phyloP scores from a whole-genome alignment of 768 basidiomycete genomes.

The Gloeopeniophorella convolvens region DNA sequence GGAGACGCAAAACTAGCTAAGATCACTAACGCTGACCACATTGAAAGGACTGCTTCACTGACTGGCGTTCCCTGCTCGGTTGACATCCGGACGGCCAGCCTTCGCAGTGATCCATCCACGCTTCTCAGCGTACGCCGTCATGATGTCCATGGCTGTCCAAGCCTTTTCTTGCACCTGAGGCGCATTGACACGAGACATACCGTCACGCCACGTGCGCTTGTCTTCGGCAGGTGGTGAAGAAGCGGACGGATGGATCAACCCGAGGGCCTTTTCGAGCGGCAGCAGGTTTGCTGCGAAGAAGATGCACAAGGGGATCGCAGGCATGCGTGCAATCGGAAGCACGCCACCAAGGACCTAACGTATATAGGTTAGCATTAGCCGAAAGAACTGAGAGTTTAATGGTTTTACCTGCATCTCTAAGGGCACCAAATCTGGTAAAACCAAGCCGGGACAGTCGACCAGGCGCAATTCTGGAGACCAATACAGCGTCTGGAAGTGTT shows the following conservation, averaged over 20 bases:
- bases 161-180: slow-evolving; percentile 15
- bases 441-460: slow-evolving; percentile 93
- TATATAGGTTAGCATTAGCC: slow-evolving; percentile 5
- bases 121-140: slow-evolving; percentile 66
- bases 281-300: slow-evolving; percentile 58
- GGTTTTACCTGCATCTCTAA: slow-evolving; percentile 71
- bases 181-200: slow-evolving; percentile 24
- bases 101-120: slow-evolving; percentile 90
- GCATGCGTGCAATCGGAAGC: slow-evolving; percentile 74
- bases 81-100: slow-evolving; percentile 81
- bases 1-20: slow-evolving; percentile 61
- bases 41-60: slow-evolving; percentile 30
- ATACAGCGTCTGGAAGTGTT: slow-evolving; percentile 92
- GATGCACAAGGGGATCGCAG: slow-evolving; percentile 82
- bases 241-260: slow-evolving; percentile 45
- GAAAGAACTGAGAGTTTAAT: not conserved
- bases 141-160: slow-evolving; percentile 87
- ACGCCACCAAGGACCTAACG: slow-evolving; percentile 60
- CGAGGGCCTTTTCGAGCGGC: slow-evolving; percentile 70
- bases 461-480: slow-evolving; percentile 83
- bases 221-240: slow-evolving; percentile 37
- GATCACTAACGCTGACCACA: not conserved
- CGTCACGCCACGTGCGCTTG: slow-evolving; percentile 76
- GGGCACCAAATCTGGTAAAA: slow-evolving; percentile 77
- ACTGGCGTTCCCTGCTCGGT: slow-evolving; percentile 88